Evolutionary conservation across 129 eudicot genomes (phyloP).

Genomic region (Silybum marianum): DNA sequence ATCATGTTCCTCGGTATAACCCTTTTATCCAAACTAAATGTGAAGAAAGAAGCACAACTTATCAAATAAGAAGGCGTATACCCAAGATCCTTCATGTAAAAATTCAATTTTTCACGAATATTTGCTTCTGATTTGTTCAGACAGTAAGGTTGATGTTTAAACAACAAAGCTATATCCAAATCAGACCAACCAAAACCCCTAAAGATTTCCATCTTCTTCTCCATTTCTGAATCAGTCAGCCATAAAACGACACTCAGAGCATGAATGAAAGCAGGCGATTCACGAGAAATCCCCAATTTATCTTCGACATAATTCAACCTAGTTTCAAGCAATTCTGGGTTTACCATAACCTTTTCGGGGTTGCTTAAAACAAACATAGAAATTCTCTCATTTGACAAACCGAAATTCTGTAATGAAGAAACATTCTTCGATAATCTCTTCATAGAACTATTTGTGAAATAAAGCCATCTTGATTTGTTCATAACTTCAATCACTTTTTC

Average conservation of each 20-base stretch:
- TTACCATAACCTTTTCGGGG: constrained; percentile 18
- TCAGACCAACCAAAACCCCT: constrained; percentile 52
- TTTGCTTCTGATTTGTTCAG: constrained; percentile 33
- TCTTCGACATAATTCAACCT: constrained; percentile 27
- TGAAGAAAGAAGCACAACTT: constrained; percentile 14
- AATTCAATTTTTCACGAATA: constrained; percentile 30
- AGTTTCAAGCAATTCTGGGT: constrained; percentile 14
- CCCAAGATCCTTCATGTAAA: constrained; percentile 42
- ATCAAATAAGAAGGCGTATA: constrained; percentile 32
- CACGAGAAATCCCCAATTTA: constrained; percentile 29
- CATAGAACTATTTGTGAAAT: constrained; percentile 1
- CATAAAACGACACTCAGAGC: constrained; percentile 29
- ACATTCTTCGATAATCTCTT: constrained; percentile 24
- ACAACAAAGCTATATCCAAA: constrained; percentile 25
- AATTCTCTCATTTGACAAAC: constrained; percentile 35
- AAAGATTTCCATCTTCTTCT: constrained; percentile 31
- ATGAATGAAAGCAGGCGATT: constrained; percentile 26
- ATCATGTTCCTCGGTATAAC: constrained; percentile 44
- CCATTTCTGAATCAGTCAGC: constrained; percentile 4
- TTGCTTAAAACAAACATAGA: constrained; percentile 19
- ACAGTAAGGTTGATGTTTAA: constrained; percentile 29
- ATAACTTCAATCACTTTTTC: constrained; percentile 33
- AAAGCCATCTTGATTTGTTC: constrained; percentile 34
- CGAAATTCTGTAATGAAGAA: constrained; percentile 21
- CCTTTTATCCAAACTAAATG: constrained; percentile 41